phyloP scores from a whole-genome alignment of 1,139 yeast species.

The Hemisphaericaspora subhashii region DNA sequence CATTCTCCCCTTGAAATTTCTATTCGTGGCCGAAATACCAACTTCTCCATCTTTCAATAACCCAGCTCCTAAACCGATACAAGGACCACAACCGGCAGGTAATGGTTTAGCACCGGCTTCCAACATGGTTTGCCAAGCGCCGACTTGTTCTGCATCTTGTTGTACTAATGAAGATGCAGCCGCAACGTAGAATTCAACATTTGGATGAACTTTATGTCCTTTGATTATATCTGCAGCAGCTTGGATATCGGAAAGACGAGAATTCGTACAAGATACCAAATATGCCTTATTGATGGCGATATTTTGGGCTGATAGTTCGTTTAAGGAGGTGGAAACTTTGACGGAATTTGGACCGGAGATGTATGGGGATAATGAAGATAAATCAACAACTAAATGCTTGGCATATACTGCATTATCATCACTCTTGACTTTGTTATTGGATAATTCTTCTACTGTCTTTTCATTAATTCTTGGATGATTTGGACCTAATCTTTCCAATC shows the following conservation, averaged over 20 bases:
- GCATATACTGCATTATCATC: conserved; percentile 85
- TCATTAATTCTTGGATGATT: conserved; percentile 85
- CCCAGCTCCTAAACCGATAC: conserved; percentile 96
- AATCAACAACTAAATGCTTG: conserved; percentile 78
- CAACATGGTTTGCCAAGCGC: conserved; percentile 87
- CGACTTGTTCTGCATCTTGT: conserved; percentile 82
- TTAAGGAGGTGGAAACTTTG: conserved; percentile 77
- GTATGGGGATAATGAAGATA: conserved; percentile 83
- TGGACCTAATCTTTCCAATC: conserved; percentile 66
- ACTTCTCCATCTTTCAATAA: conserved; percentile 92
- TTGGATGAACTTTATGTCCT: conserved; percentile 79
- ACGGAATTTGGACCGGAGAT: conserved; percentile 98
- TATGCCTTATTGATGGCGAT: conserved; percentile 90
- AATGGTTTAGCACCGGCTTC: conserved; percentile 94
- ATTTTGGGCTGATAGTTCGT: conserved; percentile 69
- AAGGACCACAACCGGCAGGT: conserved; percentile 99
- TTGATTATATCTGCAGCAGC: conserved; percentile 89
- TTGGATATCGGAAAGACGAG: conserved; percentile 86
- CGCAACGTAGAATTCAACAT: conserved; percentile 94
- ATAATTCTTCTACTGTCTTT: conserved; percentile 52
- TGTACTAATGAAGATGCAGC: conserved; percentile 96
- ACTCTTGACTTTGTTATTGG: conserved; percentile 47
- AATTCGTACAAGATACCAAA: conserved; percentile 95
- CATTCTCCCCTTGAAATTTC: conserved; percentile 99
- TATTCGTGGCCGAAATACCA: conserved; percentile 96